phyloP scores from a whole-genome alignment of 2,329 filamentous ascomycete species.

The Xylaria sp. region DNA sequence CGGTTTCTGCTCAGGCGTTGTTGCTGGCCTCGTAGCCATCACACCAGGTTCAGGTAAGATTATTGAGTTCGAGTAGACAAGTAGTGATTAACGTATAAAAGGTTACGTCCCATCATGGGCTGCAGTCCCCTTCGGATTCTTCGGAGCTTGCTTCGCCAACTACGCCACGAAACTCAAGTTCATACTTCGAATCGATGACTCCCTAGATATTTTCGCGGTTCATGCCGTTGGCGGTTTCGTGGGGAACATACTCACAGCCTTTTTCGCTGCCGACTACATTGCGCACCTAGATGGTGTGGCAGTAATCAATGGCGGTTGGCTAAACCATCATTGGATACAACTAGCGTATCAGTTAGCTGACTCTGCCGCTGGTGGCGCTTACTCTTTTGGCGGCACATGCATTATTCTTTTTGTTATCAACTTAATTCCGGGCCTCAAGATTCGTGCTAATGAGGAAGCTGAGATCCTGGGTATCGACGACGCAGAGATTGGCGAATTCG shows the following conservation, averaged over 20 bases:
- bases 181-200: constrained; percentile 81
- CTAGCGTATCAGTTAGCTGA: constrained; percentile 86
- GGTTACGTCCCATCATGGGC: constrained; percentile 85
- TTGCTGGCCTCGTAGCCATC: constrained; percentile 87
- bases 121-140: constrained; percentile 79
- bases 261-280: constrained; percentile 88
- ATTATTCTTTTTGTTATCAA: constrained; percentile 84
- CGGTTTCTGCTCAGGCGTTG: constrained; percentile 90
- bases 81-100: constrained; percentile 39
- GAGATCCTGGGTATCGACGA: constrained; percentile 89
- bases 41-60: constrained; percentile 80
- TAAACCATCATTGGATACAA: constrained; percentile 86
- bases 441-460: constrained; percentile 79
- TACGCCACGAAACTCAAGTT: constrained; percentile 94
- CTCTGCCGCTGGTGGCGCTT: constrained; percentile 77
- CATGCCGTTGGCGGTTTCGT: constrained; percentile 82
- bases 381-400: constrained; percentile 82
- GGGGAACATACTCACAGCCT: constrained; percentile 80
- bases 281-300: constrained; percentile 79
- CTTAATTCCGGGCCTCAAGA: constrained; percentile 77
- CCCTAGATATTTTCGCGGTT: constrained; percentile 88
- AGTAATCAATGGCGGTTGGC: constrained; percentile 78
- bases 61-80: neutral
- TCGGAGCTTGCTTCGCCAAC: constrained; percentile 82
- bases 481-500: constrained; percentile 91